Percentiles rank a stretch among this genome's conserved stretches.
These are phyloP conservation scores for Rhodotorula toruloides DNA, from an alignment of 768 basidiomycete genomes.

Conservation along the genomic window DNA sequence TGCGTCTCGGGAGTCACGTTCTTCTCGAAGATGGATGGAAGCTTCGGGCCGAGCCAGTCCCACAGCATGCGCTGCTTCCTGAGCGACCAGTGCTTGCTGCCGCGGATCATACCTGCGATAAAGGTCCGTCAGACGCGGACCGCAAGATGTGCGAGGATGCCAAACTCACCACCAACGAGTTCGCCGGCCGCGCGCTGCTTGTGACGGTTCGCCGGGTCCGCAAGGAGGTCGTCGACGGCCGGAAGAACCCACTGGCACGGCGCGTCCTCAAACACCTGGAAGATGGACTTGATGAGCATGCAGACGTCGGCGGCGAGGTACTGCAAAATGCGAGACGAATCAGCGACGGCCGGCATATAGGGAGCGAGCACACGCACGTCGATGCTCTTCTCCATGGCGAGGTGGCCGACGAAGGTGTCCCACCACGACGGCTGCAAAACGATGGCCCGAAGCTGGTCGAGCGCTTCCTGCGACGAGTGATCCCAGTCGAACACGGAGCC, in stretches of 20 bases:
- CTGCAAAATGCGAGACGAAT: neutral
- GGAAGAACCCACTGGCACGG: conserved; percentile 62
- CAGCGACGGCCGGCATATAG: too few relatives aligned
- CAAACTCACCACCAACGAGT: conserved; percentile 54
- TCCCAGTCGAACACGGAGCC: conserved; percentile 34
- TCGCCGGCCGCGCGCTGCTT: conserved; percentile 85
- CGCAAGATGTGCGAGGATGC: neutral
- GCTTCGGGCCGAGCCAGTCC: conserved; percentile 70
- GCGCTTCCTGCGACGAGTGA: conserved; percentile 19
- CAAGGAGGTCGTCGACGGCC: conserved; percentile 56
- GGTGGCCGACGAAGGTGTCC: conserved; percentile 36
- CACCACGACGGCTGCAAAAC: conserved; percentile 36
- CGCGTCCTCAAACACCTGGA: conserved; percentile 70
- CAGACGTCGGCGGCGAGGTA: conserved; percentile 42
- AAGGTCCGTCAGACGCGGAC: neutral
- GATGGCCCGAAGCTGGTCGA: conserved; percentile 22
- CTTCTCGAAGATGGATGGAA: conserved; percentile 61
- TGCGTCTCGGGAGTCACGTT: conserved; percentile 78
- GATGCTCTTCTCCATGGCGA: conserved; percentile 40
- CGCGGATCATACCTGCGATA: conserved; percentile 48
- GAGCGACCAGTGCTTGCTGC: conserved; percentile 80
- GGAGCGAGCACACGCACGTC: conserved; percentile 8
- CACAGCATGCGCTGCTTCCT: conserved; percentile 65
- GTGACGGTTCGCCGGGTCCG: conserved; percentile 65
- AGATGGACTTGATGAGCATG: conserved; percentile 53